Evolutionary conservation across 1,284 basidiomycete species (phyloP).

Genomic region (Melampsora americana): DNA sequence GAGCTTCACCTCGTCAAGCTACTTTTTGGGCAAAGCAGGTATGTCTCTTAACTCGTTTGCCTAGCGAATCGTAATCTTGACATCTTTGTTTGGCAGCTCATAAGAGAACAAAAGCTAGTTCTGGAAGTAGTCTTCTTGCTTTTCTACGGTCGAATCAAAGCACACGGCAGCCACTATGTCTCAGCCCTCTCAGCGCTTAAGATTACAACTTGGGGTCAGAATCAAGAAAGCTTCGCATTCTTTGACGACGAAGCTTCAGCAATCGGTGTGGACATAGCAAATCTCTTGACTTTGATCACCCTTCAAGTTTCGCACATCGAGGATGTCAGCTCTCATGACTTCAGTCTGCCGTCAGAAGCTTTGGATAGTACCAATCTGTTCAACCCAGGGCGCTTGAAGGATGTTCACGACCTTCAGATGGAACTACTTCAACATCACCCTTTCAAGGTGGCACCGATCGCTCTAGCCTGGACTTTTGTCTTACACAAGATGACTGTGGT

Average conservation of each 20-base stretch:
- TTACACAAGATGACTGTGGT: constrained; percentile 30
- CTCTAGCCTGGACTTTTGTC: constrained; percentile 42
- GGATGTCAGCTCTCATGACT: constrained; percentile 31
- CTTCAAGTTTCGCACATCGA: constrained; percentile 41
- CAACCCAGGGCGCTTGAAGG: constrained; percentile 27
- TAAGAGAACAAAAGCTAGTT: constrained; percentile 37
- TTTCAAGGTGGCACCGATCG: constrained; percentile 21
- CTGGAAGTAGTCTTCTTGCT: constrained; percentile 43
- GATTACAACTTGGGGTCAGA: constrained; percentile 38
- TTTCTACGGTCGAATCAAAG: constrained; percentile 27
- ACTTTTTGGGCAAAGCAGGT: constrained; percentile 42
- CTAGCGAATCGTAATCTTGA: background rate
- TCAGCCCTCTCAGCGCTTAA: constrained; percentile 23
- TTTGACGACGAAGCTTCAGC: constrained; percentile 40
- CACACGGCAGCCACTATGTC: constrained; percentile 22
- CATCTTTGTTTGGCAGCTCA: constrained; percentile 21
- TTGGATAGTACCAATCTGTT: constrained; percentile 9
- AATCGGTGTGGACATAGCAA: constrained; percentile 25
- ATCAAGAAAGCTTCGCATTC: constrained; percentile 30
- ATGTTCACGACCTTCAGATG: constrained; percentile 38
- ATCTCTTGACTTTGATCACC: constrained; percentile 38
- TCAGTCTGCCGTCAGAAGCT: background rate
- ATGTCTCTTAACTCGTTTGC: constrained; percentile 4
- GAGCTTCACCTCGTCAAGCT: constrained; percentile 30
- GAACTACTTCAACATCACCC: constrained; percentile 34